Conservation (phyloP, 805 yeast species). For the Kodamaea leandrae region DNA sequence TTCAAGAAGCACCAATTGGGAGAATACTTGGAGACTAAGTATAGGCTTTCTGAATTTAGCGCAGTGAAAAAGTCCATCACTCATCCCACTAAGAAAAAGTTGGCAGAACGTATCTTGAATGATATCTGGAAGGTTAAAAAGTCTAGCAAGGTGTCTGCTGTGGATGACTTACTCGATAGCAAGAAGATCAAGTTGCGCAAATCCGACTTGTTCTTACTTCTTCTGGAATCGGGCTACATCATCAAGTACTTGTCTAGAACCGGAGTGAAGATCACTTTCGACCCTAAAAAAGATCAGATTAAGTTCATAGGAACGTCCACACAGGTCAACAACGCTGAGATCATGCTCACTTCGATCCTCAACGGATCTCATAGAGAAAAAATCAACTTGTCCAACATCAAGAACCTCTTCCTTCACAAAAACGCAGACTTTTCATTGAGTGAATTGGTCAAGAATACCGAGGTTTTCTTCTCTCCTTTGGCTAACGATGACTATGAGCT, state of each 20-base stretch:
- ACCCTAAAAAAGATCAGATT: slow-evolving; percentile 28
- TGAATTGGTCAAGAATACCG: slow-evolving; percentile 30
- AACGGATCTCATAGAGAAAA: slow-evolving; percentile 24
- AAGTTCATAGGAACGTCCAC: slow-evolving; percentile 38
- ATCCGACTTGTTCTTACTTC: slow-evolving; percentile 40
- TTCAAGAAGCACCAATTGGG: slow-evolving; percentile 15
- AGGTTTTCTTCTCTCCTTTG: slow-evolving; percentile 32
- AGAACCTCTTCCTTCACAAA: slow-evolving; percentile 27
- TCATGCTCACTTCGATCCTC: slow-evolving; percentile 34
- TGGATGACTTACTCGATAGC: slow-evolving; percentile 32
- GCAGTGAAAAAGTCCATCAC: slow-evolving; percentile 5
- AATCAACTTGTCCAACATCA: slow-evolving; percentile 32
- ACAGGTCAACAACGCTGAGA: slow-evolving; percentile 44
- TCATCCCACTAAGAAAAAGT: slow-evolving; percentile 14
- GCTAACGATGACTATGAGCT: slow-evolving; percentile 29
- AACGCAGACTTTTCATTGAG: slow-evolving; percentile 24
- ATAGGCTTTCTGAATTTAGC: slow-evolving; percentile 8
- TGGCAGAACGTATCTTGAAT: slow-evolving; percentile 28
- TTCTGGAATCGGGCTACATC: slow-evolving; percentile 37
- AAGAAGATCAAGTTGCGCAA: slow-evolving; percentile 31
- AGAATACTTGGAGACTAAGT: slow-evolving; percentile 11
- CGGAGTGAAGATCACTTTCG: slow-evolving; percentile 40
- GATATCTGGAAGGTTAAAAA: slow-evolving; percentile 34
- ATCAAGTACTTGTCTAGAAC: slow-evolving; percentile 39
- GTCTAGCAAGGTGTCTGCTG: slow-evolving; percentile 20